Evolutionary conservation across 2,329 filamentous ascomycete species (phyloP).

Genomic region (Pseudopyrenochaeta lycopersici): DNA sequence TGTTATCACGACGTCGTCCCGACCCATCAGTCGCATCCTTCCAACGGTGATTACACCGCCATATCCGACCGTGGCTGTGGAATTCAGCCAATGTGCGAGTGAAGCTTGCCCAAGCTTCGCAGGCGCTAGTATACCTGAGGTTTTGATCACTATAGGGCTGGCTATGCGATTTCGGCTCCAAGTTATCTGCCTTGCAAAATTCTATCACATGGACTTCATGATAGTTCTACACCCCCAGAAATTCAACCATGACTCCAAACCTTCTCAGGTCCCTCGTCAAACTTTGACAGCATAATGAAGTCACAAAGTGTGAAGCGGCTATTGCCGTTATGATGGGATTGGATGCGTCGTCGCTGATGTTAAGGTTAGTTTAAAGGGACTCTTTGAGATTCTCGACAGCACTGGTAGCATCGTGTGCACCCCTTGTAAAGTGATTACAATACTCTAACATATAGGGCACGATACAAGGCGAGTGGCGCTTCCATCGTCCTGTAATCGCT

Average conservation of each 20-base stretch:
- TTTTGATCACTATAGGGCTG: slow-evolving; percentile 3
- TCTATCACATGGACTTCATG: slow-evolving; percentile 4
- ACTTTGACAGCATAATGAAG: not conserved
- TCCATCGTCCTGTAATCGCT: slow-evolving; percentile 4
- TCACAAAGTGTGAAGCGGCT: slow-evolving; percentile 5
- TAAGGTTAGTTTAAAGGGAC: not conserved
- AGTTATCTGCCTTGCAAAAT: not conserved
- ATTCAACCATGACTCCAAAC: not conserved
- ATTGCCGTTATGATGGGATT: not conserved
- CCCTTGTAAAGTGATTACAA: not conserved
- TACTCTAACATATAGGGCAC: slow-evolving; percentile 1
- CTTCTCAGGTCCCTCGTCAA: not conserved
- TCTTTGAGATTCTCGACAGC: not conserved
- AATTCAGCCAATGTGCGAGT: slow-evolving; percentile 1
- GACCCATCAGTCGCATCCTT: not conserved
- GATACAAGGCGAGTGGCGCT: not conserved
- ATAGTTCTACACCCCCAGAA: not conserved
- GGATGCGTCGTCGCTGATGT: not conserved
- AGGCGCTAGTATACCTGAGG: not conserved
- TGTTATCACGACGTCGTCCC: not conserved
- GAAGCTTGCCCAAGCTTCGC: slow-evolving; percentile 3
- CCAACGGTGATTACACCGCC: slow-evolving; percentile 1
- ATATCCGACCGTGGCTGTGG: slow-evolving; percentile 4
- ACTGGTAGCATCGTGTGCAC: not conserved
- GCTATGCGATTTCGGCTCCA: not conserved